Evolutionary conservation across 768 basidiomycete genomes (phyloP).

Genomic region (Hypsizygus marmoreus): DNA sequence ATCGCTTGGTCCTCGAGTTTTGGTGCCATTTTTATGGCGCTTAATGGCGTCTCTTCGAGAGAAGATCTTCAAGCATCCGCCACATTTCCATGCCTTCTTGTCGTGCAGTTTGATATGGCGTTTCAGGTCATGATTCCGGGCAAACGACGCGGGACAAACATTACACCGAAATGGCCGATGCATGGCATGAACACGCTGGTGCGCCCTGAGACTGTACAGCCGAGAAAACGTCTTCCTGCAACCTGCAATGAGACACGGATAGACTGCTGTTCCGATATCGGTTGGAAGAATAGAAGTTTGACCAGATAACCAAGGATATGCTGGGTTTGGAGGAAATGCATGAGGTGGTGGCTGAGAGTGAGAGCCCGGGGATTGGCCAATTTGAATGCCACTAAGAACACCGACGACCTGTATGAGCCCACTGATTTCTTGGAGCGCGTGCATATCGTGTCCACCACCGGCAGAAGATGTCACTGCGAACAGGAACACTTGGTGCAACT

Average conservation of each 20-base stretch:
- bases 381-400: constrained; percentile 76
- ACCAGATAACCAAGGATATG: constrained; percentile 37
- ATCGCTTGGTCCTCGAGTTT: constrained; percentile 50
- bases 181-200: constrained; percentile 65
- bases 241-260: constrained; percentile 67
- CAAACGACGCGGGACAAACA: constrained; percentile 73
- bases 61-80: constrained; percentile 73
- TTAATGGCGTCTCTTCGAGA: constrained; percentile 80
- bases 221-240: constrained; percentile 74
- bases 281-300: constrained; percentile 27
- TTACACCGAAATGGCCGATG: constrained; percentile 68
- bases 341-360: constrained; percentile 31
- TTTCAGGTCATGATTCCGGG: constrained; percentile 78
- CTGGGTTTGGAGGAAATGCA: constrained; percentile 28
- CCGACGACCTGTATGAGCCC: constrained; percentile 84
- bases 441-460: constrained; percentile 51
- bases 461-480: constrained; percentile 75
- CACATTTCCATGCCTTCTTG: constrained; percentile 72
- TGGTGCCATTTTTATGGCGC: constrained; percentile 67
- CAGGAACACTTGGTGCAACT: constrained; percentile 75
- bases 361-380: constrained; percentile 48
- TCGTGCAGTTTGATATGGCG: constrained; percentile 76
- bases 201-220: constrained; percentile 68
- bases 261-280: constrained; percentile 76
- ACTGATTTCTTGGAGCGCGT: constrained; percentile 70